Evolutionary conservation across 2,329 filamentous ascomycete species (phyloP).

Genomic region (Bipolaris bicolor): DNA sequence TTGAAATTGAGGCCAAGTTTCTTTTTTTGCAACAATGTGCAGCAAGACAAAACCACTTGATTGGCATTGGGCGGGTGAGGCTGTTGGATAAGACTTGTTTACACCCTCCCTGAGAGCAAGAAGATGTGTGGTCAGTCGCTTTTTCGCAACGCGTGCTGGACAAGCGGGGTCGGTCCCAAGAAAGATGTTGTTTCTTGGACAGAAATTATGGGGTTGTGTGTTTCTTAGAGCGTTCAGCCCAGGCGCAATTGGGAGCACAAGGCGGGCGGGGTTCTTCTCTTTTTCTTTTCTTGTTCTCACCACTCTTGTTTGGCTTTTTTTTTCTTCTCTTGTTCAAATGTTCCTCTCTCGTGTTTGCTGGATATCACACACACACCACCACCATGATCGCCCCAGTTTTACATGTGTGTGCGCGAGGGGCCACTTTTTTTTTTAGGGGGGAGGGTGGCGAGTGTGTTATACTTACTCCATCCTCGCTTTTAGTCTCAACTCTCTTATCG

Average conservation of each 20-base stretch:
- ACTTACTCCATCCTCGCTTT: no score
- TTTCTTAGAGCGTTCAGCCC: conserved; percentile 1
- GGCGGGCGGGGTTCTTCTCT: neutral
- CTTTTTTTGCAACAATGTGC: neutral
- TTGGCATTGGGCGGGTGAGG: neutral
- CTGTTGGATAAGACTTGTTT: neutral
- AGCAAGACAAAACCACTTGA: neutral
- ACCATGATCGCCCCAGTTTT: no score
- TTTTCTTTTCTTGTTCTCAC: neutral
- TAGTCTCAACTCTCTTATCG: no score
- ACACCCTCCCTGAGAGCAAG: neutral
- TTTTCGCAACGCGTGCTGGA: neutral
- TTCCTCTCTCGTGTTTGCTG: conserved; percentile 8
- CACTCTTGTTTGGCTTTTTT: neutral
- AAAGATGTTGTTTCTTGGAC: neutral
- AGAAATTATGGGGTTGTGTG: neutral
- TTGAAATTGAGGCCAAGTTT: neutral
- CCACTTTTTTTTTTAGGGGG: no score
- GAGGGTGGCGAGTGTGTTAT: no score
- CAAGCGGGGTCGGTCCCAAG: neutral
- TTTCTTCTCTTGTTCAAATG: neutral
- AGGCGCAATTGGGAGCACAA: conserved; percentile 7
- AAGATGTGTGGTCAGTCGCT: neutral
- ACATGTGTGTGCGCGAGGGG: no score
- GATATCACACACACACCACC: conserved; percentile 2